Conservation (phyloP, 495 filamentous ascomycete genomes). For the Annulohypoxylon maeteangense region DNA sequence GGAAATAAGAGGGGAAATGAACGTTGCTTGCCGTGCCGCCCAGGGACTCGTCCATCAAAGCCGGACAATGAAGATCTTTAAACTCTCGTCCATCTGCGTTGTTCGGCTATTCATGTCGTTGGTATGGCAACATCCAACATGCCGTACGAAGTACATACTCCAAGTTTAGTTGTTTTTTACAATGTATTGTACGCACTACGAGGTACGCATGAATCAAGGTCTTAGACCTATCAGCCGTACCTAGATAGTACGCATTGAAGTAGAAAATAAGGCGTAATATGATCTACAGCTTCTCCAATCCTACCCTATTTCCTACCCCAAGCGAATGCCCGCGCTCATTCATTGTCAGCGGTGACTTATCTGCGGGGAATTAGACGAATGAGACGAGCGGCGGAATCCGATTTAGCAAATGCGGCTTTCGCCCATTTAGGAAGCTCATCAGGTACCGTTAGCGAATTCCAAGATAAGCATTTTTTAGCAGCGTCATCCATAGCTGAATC, state of each 20-base stretch:
- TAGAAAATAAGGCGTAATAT: conserved; percentile 2
- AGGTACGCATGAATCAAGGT: background rate
- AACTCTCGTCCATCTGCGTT: background rate
- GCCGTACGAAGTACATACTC: background rate
- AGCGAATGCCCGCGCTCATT: background rate
- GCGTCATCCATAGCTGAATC: background rate
- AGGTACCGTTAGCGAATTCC: conserved; percentile 11
- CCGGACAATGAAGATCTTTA: conserved; percentile 8
- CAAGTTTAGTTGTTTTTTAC: background rate
- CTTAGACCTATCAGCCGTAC: background rate
- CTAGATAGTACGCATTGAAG: background rate
- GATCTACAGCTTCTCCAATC: conserved; percentile 15
- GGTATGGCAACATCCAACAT: background rate
- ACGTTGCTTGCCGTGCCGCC: conserved; percentile 7
- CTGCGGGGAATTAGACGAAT: conserved; percentile 31
- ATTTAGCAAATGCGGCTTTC: conserved; percentile 5
- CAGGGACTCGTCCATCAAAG: conserved; percentile 14
- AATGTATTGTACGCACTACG: background rate
- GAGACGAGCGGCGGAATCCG: conserved; percentile 9
- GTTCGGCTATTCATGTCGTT: background rate
- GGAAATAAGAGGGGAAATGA: conserved; percentile 4
- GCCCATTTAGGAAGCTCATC: conserved; percentile 35
- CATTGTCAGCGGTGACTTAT: conserved; percentile 21
- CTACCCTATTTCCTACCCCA: conserved; percentile 1
- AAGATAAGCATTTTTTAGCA: conserved; percentile 16